These are phyloP conservation scores for Podaxis sp. DNA, from an alignment of 768 basidiomycete species.

Conservation along the genomic window DNA sequence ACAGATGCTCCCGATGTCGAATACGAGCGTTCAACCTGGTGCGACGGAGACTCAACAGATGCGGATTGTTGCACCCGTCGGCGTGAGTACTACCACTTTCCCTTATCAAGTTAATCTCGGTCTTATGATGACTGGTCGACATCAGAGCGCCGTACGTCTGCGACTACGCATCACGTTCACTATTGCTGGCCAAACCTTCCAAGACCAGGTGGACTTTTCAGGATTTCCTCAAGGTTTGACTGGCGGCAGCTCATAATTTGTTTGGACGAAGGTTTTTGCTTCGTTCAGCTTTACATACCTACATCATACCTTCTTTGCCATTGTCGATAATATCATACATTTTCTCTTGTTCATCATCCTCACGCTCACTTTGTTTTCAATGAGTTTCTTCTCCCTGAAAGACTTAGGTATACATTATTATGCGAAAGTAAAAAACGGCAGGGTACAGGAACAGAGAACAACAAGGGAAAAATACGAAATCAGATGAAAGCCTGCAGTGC, in stretches of 20 bases:
- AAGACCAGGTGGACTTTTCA: slow-evolving; percentile 94
- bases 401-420: slow-evolving; percentile 2
- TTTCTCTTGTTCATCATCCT: not conserved
- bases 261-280: not conserved
- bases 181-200: slow-evolving; percentile 64
- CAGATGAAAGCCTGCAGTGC: slow-evolving; percentile 83
- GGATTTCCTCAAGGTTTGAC: slow-evolving; percentile 83
- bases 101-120: not conserved
- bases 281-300: not conserved
- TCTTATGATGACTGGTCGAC: slow-evolving; percentile 11
- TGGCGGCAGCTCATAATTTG: slow-evolving; percentile 35
- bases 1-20: slow-evolving; percentile 98
- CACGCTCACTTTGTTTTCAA: not conserved
- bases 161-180: slow-evolving; percentile 81
- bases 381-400: not conserved
- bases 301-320: not conserved
- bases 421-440: not conserved
- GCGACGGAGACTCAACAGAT: slow-evolving; percentile 92
- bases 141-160: slow-evolving; percentile 78
- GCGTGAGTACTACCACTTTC: slow-evolving; percentile 51
- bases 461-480: slow-evolving; percentile 11
- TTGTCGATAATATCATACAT: not conserved
- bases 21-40: slow-evolving; percentile 72
- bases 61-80: slow-evolving; percentile 84
- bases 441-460: not conserved